Conservation (phyloP, 148 eudicot species). For the Tetragonia tetragonoides region DNA sequence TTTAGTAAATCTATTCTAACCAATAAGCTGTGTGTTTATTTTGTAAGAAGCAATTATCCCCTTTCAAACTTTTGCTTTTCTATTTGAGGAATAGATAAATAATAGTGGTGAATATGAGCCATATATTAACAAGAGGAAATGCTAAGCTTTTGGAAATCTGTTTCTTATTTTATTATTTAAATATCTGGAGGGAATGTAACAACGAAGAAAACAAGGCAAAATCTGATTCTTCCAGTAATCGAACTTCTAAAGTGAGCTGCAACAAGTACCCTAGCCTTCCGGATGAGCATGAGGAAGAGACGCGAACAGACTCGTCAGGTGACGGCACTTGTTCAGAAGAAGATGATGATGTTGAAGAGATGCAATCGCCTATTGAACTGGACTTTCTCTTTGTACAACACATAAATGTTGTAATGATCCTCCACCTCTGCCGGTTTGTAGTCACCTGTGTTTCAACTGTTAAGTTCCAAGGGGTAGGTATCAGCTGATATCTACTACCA, state of each 20-base stretch:
- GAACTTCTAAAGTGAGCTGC: not conserved
- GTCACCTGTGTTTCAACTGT: not conserved
- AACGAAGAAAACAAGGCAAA: not conserved
- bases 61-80: no score
- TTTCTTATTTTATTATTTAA: not conserved
- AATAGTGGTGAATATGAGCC: no score
- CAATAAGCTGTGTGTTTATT: no score
- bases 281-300: conserved; percentile 4
- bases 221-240: not conserved
- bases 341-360: not conserved
- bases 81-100: no score
- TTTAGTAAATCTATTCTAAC: no score
- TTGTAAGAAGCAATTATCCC: no score
- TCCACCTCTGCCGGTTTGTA: not conserved
- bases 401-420: not conserved
- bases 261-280: not conserved
- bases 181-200: not conserved
- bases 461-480: conserved; percentile 16
- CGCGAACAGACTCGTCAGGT: conserved; percentile 13
- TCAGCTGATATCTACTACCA: conserved; percentile 15
- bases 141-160: not conserved
- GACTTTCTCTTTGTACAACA: not conserved
- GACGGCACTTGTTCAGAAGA: conserved; percentile 1
- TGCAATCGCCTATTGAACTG: not conserved
- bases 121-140: no score